phyloP scores from a whole-genome alignment of 73 alveolate genomes.

The Paramecium primaurelia region DNA sequence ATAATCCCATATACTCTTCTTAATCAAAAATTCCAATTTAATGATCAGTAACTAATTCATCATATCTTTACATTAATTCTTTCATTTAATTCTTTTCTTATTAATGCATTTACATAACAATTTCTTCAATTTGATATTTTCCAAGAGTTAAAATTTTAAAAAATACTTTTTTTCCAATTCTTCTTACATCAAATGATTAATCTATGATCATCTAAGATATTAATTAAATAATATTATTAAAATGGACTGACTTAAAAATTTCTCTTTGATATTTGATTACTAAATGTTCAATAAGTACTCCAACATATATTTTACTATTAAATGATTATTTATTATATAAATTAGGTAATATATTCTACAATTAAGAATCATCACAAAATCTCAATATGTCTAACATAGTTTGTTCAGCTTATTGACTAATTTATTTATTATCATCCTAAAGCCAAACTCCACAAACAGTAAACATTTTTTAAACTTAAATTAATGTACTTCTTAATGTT shows the following conservation, averaged over 20 bases:
- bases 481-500: background rate
- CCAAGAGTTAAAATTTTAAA: background rate
- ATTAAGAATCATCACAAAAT: constrained; percentile 6
- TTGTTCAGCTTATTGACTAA: background rate
- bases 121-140: background rate
- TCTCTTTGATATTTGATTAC: background rate
- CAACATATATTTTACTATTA: background rate
- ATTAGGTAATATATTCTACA: background rate
- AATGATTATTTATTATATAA: background rate
- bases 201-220: background rate
- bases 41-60: background rate
- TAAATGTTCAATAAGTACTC: constrained; percentile 24
- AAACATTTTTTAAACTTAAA: background rate
- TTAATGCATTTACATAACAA: background rate
- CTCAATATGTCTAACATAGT: constrained; percentile 1
- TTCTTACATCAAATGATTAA: background rate
- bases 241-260: background rate
- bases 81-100: background rate
- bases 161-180: background rate
- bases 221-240: background rate
- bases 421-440: constrained; percentile 2
- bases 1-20: background rate
- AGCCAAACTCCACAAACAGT: constrained; percentile 3
- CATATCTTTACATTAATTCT: background rate
- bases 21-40: background rate